Evolutionary conservation across 1,139 yeast species (phyloP).

Genomic region (Saccharomyces uvarum): DNA sequence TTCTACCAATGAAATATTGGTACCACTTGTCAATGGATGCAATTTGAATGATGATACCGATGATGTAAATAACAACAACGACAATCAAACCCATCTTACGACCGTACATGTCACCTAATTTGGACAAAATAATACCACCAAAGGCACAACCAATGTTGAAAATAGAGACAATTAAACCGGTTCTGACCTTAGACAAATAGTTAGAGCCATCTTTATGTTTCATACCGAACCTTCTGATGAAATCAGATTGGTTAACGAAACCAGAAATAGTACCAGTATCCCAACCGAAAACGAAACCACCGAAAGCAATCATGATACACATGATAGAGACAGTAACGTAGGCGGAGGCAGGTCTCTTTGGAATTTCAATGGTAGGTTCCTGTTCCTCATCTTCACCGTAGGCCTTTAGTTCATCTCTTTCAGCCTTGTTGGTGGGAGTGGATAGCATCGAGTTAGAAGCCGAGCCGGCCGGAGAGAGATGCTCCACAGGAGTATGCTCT

Average conservation of each 20-base stretch:
- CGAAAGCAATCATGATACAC: conserved; percentile 49
- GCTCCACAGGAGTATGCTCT: too few relatives aligned
- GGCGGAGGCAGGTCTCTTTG: conserved; percentile 44
- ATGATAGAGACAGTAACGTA: conserved; percentile 37
- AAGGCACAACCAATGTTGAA: too few relatives aligned
- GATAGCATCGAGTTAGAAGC: conserved; percentile 14
- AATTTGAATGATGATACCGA: too few relatives aligned
- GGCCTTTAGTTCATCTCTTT: conserved; percentile 13
- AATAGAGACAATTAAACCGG: too few relatives aligned
- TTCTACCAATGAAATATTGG: too few relatives aligned
- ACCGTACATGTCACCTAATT: too few relatives aligned
- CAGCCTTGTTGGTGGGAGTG: conserved; percentile 17
- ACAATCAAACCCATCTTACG: too few relatives aligned
- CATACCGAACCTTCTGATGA: conserved; percentile 48
- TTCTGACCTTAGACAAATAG: too few relatives aligned
- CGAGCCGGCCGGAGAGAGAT: conserved; percentile 9
- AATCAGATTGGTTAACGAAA: conserved; percentile 63
- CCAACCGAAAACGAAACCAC: conserved; percentile 68
- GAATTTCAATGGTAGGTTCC: conserved; percentile 17
- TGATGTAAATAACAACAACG: too few relatives aligned
- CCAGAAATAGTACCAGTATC: conserved; percentile 79
- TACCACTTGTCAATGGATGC: too few relatives aligned
- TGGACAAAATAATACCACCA: too few relatives aligned
- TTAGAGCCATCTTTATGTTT: conserved; percentile 32
- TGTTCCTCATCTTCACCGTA: conserved; percentile 8